Percentiles rank a stretch among this genome's conserved stretches.
Evolutionary conservation across 768 basidiomycete species (phyloP).

Genomic region (Lactarius quietus): DNA sequence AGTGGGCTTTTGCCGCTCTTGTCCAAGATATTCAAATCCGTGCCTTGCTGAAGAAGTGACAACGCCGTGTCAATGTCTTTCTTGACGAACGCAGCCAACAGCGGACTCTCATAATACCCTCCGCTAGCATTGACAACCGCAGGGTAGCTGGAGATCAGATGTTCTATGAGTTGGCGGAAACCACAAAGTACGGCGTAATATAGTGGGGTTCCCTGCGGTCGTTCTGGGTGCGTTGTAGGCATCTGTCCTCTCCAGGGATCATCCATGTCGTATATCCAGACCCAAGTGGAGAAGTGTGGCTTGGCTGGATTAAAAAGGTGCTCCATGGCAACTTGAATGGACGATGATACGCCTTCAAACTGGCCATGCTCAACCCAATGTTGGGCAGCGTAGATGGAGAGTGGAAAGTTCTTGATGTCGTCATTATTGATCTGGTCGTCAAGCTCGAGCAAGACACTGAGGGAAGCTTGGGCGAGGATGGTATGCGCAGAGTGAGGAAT

Average conservation of each 20-base stretch:
- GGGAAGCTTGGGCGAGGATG: too few relatives aligned
- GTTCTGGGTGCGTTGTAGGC: not conserved
- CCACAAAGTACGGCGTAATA: not conserved
- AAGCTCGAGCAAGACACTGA: too few relatives aligned
- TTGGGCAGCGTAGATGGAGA: too few relatives aligned
- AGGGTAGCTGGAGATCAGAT: not conserved
- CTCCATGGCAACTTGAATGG: not conserved
- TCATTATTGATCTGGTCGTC: too few relatives aligned
- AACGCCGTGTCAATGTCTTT: not conserved
- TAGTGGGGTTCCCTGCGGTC: not conserved
- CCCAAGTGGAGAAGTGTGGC: not conserved
- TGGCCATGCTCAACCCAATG: slow-evolving; percentile 1
- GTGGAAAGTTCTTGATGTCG: too few relatives aligned
- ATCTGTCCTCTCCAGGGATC: not conserved
- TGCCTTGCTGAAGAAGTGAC: not conserved
- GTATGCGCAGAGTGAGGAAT: too few relatives aligned
- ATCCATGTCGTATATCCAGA: slow-evolving; percentile 3
- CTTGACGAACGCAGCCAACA: not conserved
- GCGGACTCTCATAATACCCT: not conserved
- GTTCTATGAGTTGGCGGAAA: not conserved
- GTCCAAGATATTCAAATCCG: not conserved
- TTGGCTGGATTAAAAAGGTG: not conserved
- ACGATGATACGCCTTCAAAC: not conserved
- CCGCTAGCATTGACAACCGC: not conserved
- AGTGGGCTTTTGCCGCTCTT: not conserved